Percentiles rank a stretch among this genome's conserved stretches.
Evolutionary conservation across 2,329 filamentous ascomycete species (phyloP).

Genomic region (Cordyceps pruinosa): DNA sequence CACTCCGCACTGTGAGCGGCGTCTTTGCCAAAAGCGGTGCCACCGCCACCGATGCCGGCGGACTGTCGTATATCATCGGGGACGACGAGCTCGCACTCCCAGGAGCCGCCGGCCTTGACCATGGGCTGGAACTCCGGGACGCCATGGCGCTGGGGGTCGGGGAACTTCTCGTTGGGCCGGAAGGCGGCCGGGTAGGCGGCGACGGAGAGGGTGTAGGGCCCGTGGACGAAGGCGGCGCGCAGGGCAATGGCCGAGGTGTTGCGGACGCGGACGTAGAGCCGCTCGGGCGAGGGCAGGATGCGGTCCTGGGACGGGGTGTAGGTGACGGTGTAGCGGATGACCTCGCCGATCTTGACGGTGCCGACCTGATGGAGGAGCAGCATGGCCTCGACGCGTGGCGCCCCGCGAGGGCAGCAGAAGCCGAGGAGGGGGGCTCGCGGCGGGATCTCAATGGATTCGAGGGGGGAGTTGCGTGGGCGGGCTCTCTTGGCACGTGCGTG

Average conservation of each 20-base stretch:
- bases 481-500: slow-evolving; percentile 9
- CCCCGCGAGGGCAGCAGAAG: slow-evolving; percentile 4
- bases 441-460: neutral
- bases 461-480: neutral
- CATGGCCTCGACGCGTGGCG: slow-evolving; percentile 49
- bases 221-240: slow-evolving; percentile 91
- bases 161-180: slow-evolving; percentile 72
- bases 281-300: slow-evolving; percentile 76
- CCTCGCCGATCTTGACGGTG: slow-evolving; percentile 88
- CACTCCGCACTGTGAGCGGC: slow-evolving; percentile 44
- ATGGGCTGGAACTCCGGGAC: slow-evolving; percentile 92
- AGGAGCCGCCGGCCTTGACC: slow-evolving; percentile 86
- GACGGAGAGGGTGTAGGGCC: slow-evolving; percentile 85
- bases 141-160: slow-evolving; percentile 62
- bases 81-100: slow-evolving; percentile 72
- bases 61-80: slow-evolving; percentile 69
- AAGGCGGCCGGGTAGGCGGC: slow-evolving; percentile 79
- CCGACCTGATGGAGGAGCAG: slow-evolving; percentile 86
- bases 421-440: neutral
- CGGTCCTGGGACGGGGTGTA: slow-evolving; percentile 86
- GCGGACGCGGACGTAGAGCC: slow-evolving; percentile 78
- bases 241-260: slow-evolving; percentile 88
- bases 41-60: slow-evolving; percentile 42
- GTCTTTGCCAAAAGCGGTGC: slow-evolving; percentile 37
- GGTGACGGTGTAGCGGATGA: slow-evolving; percentile 84